Percentiles rank a stretch among this genome's conserved stretches.
Conservation (phyloP, 371 early-diverging fungal species). For the Globomyces sp. region DNA sequence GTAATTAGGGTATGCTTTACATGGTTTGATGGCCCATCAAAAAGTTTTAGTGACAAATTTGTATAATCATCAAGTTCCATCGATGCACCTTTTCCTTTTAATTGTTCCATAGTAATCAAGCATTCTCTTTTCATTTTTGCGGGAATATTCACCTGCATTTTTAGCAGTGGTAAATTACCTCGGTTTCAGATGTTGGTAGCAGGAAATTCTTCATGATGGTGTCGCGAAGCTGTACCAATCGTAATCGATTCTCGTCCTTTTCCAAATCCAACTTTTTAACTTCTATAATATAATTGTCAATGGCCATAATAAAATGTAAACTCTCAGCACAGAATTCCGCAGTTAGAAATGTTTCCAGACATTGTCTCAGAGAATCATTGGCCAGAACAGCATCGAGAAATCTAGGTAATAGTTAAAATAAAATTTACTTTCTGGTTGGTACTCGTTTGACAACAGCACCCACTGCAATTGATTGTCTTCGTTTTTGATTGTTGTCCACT, state of each 20-base stretch:
- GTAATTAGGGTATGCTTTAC: conserved; percentile 7
- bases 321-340: conserved; percentile 15
- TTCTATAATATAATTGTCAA: not conserved
- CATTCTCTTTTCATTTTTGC: conserved; percentile 16
- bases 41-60: not conserved
- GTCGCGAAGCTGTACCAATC: conserved; percentile 9
- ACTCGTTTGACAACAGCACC: conserved; percentile 5
- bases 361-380: not conserved
- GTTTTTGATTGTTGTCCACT: not conserved
- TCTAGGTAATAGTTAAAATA: no score
- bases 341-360: conserved; percentile 12
- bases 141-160: conserved; percentile 14
- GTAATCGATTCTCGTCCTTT: conserved; percentile 6
- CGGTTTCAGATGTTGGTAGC: conserved; percentile 15
- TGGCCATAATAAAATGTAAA: conserved; percentile 13
- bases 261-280: conserved; percentile 13
- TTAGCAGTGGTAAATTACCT: conserved; percentile 3
- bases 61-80: conserved; percentile 14
- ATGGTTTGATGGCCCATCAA: conserved; percentile 9
- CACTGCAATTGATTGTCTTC: not conserved
- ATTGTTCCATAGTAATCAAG: conserved; percentile 9
- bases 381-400: conserved; percentile 12
- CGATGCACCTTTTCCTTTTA: conserved; percentile 10
- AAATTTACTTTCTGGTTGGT: conserved; percentile 9
- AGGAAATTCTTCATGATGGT: conserved; percentile 10